phyloP scores from a whole-genome alignment of 306 rosid species.

The Medicago arabica region DNA sequence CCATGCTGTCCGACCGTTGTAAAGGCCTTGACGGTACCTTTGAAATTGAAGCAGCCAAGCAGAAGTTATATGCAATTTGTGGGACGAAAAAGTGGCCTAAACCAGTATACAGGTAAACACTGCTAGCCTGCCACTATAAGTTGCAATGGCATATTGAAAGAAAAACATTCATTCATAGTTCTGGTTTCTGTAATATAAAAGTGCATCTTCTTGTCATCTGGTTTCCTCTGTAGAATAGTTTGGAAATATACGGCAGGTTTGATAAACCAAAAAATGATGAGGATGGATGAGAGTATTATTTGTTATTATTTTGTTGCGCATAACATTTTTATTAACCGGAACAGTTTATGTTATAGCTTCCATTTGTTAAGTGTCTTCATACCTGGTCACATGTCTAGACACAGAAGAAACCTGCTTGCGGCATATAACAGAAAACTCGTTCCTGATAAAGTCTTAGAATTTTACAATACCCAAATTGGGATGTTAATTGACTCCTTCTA shows the following conservation, averaged over 20 bases:
- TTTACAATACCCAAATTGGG: background rate
- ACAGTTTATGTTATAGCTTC: background rate
- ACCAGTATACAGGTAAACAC: conserved; percentile 63
- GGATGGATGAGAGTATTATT: background rate
- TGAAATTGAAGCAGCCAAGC: conserved; percentile 66
- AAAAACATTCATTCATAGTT: background rate
- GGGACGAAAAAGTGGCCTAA: conserved; percentile 62
- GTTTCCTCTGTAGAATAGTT: background rate
- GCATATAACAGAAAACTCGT: background rate
- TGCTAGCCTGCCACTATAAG: background rate
- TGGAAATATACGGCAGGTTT: background rate
- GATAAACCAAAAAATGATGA: background rate
- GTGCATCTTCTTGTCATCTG: conserved; percentile 1
- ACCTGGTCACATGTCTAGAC: background rate
- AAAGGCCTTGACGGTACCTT: conserved; percentile 40
- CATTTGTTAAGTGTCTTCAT: background rate
- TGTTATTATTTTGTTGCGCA: background rate
- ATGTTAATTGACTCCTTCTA: background rate
- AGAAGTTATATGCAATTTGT: conserved; percentile 53
- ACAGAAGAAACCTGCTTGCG: background rate
- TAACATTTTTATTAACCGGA: background rate
- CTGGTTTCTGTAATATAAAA: background rate
- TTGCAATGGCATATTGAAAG: conserved; percentile 9
- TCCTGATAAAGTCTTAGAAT: background rate
- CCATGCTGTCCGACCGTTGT: background rate